Evolutionary conservation across 139 green algal species (phyloP).

Genomic region (Chlorella sp.): DNA sequence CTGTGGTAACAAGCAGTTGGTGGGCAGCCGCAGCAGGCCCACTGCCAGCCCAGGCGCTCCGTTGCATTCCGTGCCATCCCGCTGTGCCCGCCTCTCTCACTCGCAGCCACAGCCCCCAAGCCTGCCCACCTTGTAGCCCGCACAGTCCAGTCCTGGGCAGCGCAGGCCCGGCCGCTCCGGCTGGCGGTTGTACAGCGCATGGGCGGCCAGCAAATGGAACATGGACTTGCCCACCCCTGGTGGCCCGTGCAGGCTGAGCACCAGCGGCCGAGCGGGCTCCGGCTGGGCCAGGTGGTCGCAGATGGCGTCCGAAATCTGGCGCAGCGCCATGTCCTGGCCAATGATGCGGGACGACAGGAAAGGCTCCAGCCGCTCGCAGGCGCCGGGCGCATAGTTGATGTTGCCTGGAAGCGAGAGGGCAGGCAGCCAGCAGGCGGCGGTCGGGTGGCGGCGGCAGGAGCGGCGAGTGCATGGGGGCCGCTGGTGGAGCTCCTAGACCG

Average conservation of each 20-base stretch:
- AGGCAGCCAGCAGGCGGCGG: too few relatives aligned
- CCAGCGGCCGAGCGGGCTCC: slow-evolving; percentile 73
- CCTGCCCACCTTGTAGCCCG: slow-evolving; percentile 76
- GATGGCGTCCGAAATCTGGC: slow-evolving; percentile 71
- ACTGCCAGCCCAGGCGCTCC: too few relatives aligned
- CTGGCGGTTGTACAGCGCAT: slow-evolving; percentile 78
- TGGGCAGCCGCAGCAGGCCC: too few relatives aligned
- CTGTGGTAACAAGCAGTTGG: too few relatives aligned
- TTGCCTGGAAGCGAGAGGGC: slow-evolving; percentile 26
- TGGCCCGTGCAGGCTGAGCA: slow-evolving; percentile 89
- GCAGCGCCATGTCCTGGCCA: slow-evolving; percentile 79
- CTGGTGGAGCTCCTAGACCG: not conserved
- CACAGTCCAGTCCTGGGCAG: slow-evolving; percentile 74
- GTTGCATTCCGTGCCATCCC: too few relatives aligned
- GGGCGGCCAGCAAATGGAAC: slow-evolving; percentile 78
- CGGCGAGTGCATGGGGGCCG: not conserved
- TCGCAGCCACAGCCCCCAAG: too few relatives aligned
- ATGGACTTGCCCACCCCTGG: slow-evolving; percentile 93
- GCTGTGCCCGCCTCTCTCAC: too few relatives aligned
- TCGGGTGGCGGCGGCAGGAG: not conserved
- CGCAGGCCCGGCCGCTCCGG: slow-evolving; percentile 8
- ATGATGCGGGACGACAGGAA: slow-evolving; percentile 69
- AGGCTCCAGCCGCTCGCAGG: slow-evolving; percentile 70
- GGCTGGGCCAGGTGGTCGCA: slow-evolving; percentile 78
- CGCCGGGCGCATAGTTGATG: slow-evolving; percentile 60